Conservation (phyloP, 2,329 filamentous ascomycete species). For the Scortechinia acanthostroma region DNA sequence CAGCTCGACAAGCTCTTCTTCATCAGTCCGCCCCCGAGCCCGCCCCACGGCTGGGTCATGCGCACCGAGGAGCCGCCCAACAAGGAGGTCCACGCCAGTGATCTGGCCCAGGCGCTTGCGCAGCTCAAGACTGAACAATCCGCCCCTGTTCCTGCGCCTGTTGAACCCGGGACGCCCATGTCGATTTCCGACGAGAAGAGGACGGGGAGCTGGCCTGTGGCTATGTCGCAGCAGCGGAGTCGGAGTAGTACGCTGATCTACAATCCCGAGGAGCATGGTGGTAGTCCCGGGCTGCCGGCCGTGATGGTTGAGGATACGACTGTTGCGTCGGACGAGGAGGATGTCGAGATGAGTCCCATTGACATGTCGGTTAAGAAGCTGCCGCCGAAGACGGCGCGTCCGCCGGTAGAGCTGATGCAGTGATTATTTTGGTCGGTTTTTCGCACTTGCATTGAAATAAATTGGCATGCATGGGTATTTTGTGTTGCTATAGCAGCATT, state of each 20-base stretch:
- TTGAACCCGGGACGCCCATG: conserved; percentile 17
- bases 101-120: conserved; percentile 46
- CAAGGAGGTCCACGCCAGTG: conserved; percentile 56
- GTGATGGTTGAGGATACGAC: conserved; percentile 59
- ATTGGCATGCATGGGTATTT: too few species aligned
- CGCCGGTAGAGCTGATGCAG: conserved; percentile 47
- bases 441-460: conserved; percentile 2
- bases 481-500: background rate
- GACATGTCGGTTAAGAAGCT: conserved; percentile 31
- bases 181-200: conserved; percentile 21
- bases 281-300: conserved; percentile 48
- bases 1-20: conserved; percentile 58
- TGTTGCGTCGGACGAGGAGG: conserved; percentile 23
- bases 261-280: conserved; percentile 52
- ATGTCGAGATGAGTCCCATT: conserved; percentile 31
- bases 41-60: conserved; percentile 59
- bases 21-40: conserved; percentile 55
- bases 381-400: conserved; percentile 40
- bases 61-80: conserved; percentile 57
- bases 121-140: conserved; percentile 32
- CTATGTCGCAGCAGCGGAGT: conserved; percentile 17
- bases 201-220: conserved; percentile 16
- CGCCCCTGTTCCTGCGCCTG: conserved; percentile 19
- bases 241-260: conserved; percentile 56
- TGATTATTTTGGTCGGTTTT: conserved; percentile 8